phyloP scores from a whole-genome alignment of 345 rosid species.

The Aquilaria sinensis region DNA sequence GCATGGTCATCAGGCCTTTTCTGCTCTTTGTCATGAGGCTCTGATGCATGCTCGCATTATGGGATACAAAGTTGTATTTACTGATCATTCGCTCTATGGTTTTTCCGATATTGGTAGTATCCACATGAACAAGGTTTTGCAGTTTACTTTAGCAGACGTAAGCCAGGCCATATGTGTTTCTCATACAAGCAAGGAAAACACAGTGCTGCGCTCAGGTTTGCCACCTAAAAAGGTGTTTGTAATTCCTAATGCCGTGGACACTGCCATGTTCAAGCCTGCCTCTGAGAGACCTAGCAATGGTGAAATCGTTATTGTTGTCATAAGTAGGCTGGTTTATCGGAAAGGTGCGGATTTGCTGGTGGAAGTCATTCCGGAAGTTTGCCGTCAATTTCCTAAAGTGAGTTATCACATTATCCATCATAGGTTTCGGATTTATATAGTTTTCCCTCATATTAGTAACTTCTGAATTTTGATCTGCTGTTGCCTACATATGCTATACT shows the following conservation, averaged over 20 bases:
- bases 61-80: constrained; percentile 88
- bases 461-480: too few species aligned
- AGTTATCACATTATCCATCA: constrained; percentile 22
- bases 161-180: constrained; percentile 96
- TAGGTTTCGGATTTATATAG: background rate
- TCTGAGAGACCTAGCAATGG: constrained; percentile 37
- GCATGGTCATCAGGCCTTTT: constrained; percentile 98
- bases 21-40: constrained; percentile 95
- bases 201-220: constrained; percentile 83
- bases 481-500: too few species aligned
- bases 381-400: constrained; percentile 67
- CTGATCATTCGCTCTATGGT: constrained; percentile 92
- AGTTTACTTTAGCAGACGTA: constrained; percentile 91
- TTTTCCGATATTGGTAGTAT: constrained; percentile 96
- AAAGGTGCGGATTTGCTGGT: constrained; percentile 96
- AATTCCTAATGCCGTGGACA: constrained; percentile 97
- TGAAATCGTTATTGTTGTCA: constrained; percentile 77
- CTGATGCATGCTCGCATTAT: constrained; percentile 90
- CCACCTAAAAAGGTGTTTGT: constrained; percentile 82
- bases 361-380: constrained; percentile 92
- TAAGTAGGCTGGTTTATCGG: constrained; percentile 93
- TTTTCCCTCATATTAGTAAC: too few species aligned
- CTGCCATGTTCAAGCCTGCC: constrained; percentile 93
- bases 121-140: constrained; percentile 95
- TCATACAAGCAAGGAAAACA: constrained; percentile 94